Evolutionary conservation across 129 eudicot species (phyloP).

Genomic region (Logfia minima): DNA sequence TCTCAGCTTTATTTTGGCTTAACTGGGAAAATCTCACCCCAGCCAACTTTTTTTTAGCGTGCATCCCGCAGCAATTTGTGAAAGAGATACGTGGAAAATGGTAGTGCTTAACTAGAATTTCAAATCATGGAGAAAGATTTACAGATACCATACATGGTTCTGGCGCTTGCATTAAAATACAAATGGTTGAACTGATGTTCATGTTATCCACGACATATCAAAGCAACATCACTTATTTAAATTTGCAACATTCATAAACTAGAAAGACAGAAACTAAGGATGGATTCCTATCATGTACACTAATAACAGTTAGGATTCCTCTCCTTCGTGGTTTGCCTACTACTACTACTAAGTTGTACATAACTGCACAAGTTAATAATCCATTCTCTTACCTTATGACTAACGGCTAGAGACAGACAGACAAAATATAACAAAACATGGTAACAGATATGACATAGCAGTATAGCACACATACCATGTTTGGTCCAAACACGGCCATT

Average conservation of each 20-base stretch:
- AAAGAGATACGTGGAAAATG: too few species aligned
- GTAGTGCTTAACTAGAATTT: background rate
- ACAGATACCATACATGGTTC: too few species aligned
- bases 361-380: background rate
- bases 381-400: background rate
- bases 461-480: slow-evolving; percentile 53
- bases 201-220: background rate
- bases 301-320: background rate
- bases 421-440: background rate
- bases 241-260: background rate
- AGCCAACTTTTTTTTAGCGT: background rate
- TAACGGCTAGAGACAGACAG: too few species aligned
- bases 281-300: too few species aligned
- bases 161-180: background rate
- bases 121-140: background rate
- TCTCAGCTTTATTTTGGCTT: background rate
- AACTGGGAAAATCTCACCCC: background rate
- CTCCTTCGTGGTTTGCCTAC: background rate
- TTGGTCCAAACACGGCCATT: slow-evolving; percentile 91
- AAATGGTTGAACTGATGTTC: background rate
- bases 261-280: background rate
- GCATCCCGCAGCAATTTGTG: background rate
- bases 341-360: background rate
- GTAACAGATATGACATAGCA: background rate
- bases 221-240: too few species aligned